Evolutionary conservation across 768 basidiomycete genomes (phyloP).

Genomic region (Neoboletus brunneissimus): DNA sequence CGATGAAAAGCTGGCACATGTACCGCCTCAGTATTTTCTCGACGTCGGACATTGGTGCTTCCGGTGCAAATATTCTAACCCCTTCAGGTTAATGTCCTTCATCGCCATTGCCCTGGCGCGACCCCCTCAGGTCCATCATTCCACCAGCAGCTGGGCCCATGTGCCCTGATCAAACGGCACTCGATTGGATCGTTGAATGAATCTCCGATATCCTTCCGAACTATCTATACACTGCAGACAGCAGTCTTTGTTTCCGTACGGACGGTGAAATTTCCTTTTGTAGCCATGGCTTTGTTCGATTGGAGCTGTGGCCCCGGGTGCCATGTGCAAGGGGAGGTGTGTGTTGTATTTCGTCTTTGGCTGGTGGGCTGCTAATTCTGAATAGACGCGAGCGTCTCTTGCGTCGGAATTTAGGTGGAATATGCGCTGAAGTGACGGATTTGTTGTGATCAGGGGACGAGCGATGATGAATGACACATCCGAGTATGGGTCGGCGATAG

Average conservation of each 20-base stretch:
- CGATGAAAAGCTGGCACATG: too few species aligned
- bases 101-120: background rate
- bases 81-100: background rate
- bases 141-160: too few species aligned
- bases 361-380: background rate
- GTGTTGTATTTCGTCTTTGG: background rate
- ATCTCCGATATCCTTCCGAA: too few species aligned
- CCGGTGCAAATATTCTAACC: too few species aligned
- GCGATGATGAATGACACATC: slow-evolving; percentile 10
- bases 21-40: too few species aligned
- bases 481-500: slow-evolving; percentile 6
- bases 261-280: background rate
- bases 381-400: background rate
- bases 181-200: too few species aligned
- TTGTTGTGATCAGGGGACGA: slow-evolving; percentile 13
- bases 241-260: too few species aligned
- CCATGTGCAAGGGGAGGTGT: background rate
- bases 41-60: too few species aligned
- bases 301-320: background rate
- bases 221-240: too few species aligned
- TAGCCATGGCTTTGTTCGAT: slow-evolving; percentile 16
- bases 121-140: too few species aligned
- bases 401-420: background rate
- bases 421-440: background rate
- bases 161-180: too few species aligned